Evolutionary conservation across 768 basidiomycete species (phyloP), one percentile per base, ranked within the genome.

Genomic region (Crepidotus variabilis): DNA sequence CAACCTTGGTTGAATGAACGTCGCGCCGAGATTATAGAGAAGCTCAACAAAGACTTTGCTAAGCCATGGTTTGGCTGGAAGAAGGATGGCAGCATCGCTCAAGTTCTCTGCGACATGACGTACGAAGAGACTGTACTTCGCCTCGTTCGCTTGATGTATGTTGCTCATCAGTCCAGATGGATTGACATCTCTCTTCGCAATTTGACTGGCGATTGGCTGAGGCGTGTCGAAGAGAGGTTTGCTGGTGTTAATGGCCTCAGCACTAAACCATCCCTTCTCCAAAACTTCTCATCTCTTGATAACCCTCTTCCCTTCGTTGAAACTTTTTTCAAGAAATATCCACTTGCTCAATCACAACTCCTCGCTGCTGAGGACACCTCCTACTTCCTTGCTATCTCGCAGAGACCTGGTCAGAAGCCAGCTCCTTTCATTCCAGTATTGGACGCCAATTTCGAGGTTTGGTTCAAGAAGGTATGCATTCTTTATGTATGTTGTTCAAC

Each of bases 61-160:
- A 99, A 98, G 81, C 89, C 90, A 0, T 94, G 94, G 94, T 99
- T 99, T 68, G 93, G 91, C 16, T 88, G 87, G 84, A 98, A 97
- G 87, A 94, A 94, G 74, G 90, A 92, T 70, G 94, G 86, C 0
- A 79, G 72, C 18, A 83, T 92, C 60, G 92, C 90, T 35, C 84
- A 85, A 55, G 93, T 96, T 69, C 78, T 99, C 50, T 83, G 87
- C 23, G 93, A 97, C 65, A 98, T 99, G 97, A 98, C 96, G 11
- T 99, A 99, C 72, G 94, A 98, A 75, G 97, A 98, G 70, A 88
- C 90, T 33, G 90, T 90, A 2, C 79, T 93, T 58, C 85, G 96
- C 57, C 89, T 98, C 88, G 79, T 98, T 52, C 79, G 91, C 43
- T 76, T 99, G 63, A 98, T 98, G 94, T 98, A 89, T 67, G 92